Base-by-base conservation (phyloP, 345 rosid species). In the Eutrema heterophyllum region DNA sequence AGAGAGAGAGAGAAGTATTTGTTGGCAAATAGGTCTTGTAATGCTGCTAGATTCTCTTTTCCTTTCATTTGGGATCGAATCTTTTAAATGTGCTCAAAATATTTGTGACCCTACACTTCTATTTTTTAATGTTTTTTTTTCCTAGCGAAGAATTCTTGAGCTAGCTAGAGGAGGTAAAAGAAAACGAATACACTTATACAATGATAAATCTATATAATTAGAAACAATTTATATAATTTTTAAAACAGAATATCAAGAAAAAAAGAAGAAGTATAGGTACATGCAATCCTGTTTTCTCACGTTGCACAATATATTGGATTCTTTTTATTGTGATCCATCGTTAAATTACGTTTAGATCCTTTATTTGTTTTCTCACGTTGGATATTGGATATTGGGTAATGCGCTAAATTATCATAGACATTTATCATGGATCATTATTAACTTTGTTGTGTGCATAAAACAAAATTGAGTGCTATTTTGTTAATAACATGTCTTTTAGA, bases 31-130 rank as follows among this genome's bases (percentile, higher is more conserved):
- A 46, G 79, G 79, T 52, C 74, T 55, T 76, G 76, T 76, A 61
- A 54, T 70, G 70, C 45, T 77, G 51, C 68, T 71, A 58, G 68
- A 71, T 77, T 77, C 80, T 77, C 72, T 71, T 65, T 77, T 77
- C 68, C 68, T 65, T 77, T 70, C 76, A 58, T 40, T 70, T 71
- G 62, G 76, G 75, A 71, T 77, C 72, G 72, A 70, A 71, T 77
- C 71, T 65, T 9, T 56, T 30, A 63, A 24, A 39, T 57, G 71
- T 71, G 76, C 72, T 71, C 68, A 77, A 71, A 56, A 71, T 41
- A 64, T 51, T 56, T 71, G 80, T 65, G 50, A 41, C 67, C 72
- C 62, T 77, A 64, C 72, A 57, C 43, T 67, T 66, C 64, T 65
- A 9, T 11, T 38, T 16, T 33, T 51, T 35, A 49, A 43, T 61